Conservation (phyloP, 2,329 filamentous ascomycete species). For the Fusarium clavum region DNA sequence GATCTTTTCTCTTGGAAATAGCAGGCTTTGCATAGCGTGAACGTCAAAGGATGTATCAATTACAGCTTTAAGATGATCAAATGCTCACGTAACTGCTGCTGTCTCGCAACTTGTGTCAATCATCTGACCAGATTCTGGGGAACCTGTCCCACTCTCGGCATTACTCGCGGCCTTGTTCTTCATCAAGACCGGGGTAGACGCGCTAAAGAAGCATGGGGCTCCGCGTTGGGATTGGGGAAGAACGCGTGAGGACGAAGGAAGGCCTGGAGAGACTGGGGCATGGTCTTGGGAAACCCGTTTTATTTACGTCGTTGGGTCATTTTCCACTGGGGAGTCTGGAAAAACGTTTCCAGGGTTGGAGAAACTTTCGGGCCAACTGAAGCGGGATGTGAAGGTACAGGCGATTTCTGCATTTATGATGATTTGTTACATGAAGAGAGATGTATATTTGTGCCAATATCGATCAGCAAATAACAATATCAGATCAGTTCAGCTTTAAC, state of each 20-base stretch:
- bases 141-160: neutral
- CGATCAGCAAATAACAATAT: neutral
- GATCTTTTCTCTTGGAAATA: neutral
- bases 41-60: neutral
- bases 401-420: neutral
- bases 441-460: neutral
- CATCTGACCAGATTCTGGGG: constrained; percentile 1
- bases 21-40: neutral
- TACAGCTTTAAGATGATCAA: neutral
- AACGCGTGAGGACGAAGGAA: neutral
- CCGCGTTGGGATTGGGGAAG: neutral
- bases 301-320: neutral
- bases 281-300: neutral
- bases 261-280: neutral
- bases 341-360: neutral
- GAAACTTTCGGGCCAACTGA: neutral
- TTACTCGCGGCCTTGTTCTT: constrained; percentile 4
- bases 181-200: neutral
- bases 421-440: fast-evolving
- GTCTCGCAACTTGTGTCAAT: neutral
- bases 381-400: neutral
- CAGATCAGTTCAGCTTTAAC: neutral
- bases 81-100: neutral
- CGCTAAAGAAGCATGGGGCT: neutral
- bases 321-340: neutral